Evolutionary conservation across 192 early-diverging fungal genomes (phyloP), one percentile per base, ranked within the genome.

Genomic region (Entomortierella beljakovae): DNA sequence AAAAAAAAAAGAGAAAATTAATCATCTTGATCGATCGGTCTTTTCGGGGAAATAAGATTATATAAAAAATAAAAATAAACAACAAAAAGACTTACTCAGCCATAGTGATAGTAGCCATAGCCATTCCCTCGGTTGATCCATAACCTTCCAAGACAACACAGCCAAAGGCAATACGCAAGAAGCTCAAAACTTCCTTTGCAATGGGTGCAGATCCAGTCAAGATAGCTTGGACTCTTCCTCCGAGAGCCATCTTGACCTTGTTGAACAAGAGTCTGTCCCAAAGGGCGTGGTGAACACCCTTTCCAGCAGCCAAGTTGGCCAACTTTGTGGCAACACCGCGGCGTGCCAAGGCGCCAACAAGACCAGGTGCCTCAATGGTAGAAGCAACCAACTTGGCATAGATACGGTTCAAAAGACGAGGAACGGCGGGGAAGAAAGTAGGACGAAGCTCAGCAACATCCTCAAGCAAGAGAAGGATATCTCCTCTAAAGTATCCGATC

Each of bases 211-310:
- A 90, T n/a, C 91, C 93, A 0, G 90, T 90, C 52, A 91, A 57
- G 37, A 92, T 87, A 38, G 87, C 71, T 62, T 85, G 82, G 8
- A 94, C 81, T 51, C 84, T 74, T n/a, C 93, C 97, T 57, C 97
- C 97, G 20, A 97, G 84, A 40, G 92, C 63, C 34, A 85, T 84
- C 54, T 90, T 89, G 64, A 96, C 83, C 72, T 97, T 96, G 82
- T 86, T 88, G 80, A 99, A 99, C 25, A 99, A 66, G 3, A 99
- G 48, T 28, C 85, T 74, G 80, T 99, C 97, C 95, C 95, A 97
- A 34, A 97, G 57, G 8, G 86, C 66, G 61, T 97, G 93, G 20
- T 85, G 91, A 54, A 86, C 82, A 28, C 90, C 85, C 61, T 83
- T 68, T 35, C 88, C 88, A 1, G 82, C 84, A 48, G 81, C 77